phyloP scores from a whole-genome alignment of 2,329 filamentous ascomycete genomes.

The Pestalotiopsis sp. region DNA sequence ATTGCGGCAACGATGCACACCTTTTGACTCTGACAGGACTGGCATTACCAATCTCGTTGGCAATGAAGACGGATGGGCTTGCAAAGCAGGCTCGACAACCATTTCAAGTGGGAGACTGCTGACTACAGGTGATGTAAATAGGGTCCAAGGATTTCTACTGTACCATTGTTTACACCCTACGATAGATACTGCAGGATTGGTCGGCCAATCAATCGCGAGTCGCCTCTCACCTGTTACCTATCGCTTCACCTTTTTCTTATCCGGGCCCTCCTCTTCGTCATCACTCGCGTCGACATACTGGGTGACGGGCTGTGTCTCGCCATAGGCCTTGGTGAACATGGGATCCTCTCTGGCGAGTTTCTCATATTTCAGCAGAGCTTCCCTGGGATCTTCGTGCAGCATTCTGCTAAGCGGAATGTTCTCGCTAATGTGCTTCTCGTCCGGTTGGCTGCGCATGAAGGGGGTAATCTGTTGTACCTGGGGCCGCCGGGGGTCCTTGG shows the following conservation, averaged over 20 bases:
- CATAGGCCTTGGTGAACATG: constrained; percentile 92
- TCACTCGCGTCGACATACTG: constrained; percentile 90
- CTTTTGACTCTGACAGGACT: background rate
- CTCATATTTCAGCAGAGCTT: constrained; percentile 92
- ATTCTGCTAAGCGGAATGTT: constrained; percentile 88
- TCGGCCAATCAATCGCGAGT: background rate
- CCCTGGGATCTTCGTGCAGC: constrained; percentile 93
- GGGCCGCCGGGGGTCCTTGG: constrained; percentile 78
- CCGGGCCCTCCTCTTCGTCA: constrained; percentile 71
- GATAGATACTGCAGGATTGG: background rate
- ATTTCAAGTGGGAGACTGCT: background rate
- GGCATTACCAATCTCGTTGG: background rate
- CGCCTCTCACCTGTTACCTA: constrained; percentile 28
- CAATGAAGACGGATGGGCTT: background rate
- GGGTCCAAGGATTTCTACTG: background rate
- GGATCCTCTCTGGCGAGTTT: constrained; percentile 91
- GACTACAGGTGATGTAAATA: background rate
- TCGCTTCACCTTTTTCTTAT: constrained; percentile 63
- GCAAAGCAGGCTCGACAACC: background rate
- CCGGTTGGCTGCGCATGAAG: constrained; percentile 86
- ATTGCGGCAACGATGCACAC: background rate
- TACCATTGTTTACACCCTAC: background rate
- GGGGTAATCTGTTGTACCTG: constrained; percentile 82
- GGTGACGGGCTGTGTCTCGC: constrained; percentile 85
- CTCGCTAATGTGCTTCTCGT: constrained; percentile 84